Evolutionary conservation across 2,329 filamentous ascomycete genomes (phyloP).

Genomic region (Fusarium redolens): DNA sequence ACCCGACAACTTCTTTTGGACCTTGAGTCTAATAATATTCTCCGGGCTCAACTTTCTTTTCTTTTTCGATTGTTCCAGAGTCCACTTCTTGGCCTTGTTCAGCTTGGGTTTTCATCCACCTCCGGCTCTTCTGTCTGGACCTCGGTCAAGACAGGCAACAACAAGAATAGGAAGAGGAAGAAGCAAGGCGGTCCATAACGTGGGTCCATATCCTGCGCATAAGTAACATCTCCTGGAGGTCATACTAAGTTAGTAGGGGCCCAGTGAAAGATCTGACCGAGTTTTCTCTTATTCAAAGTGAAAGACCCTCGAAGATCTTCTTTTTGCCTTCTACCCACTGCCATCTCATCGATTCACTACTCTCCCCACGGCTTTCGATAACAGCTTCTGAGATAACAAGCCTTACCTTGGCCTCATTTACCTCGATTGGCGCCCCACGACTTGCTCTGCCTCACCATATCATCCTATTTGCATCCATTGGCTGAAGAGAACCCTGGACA

Average conservation of each 20-base stretch:
- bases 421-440: constrained; percentile 47
- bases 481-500: constrained; percentile 45
- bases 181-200: constrained; percentile 47
- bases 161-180: constrained; percentile 11
- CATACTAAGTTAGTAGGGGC: constrained; percentile 34
- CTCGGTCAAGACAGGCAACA: constrained; percentile 27
- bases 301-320: constrained; percentile 35
- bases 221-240: constrained; percentile 36
- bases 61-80: constrained; percentile 41
- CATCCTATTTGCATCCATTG: constrained; percentile 50
- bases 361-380: constrained; percentile 26
- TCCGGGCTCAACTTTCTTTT: constrained; percentile 41
- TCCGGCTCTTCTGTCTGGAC: constrained; percentile 37
- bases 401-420: constrained; percentile 44
- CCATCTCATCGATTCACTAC: constrained; percentile 21
- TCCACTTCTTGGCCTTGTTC: constrained; percentile 33
- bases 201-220: constrained; percentile 46
- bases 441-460: constrained; percentile 50
- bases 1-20: constrained; percentile 25
- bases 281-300: constrained; percentile 42
- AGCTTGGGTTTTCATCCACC: constrained; percentile 22
- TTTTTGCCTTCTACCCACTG: constrained; percentile 34
- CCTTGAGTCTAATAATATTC: constrained; percentile 33
- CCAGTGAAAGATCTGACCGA: constrained; percentile 38
- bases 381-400: constrained; percentile 34